Percentiles rank a stretch among this genome's conserved stretches.
These are phyloP conservation scores for Russula vinacea DNA, from an alignment of 768 basidiomycete species.

Conservation along the genomic window DNA sequence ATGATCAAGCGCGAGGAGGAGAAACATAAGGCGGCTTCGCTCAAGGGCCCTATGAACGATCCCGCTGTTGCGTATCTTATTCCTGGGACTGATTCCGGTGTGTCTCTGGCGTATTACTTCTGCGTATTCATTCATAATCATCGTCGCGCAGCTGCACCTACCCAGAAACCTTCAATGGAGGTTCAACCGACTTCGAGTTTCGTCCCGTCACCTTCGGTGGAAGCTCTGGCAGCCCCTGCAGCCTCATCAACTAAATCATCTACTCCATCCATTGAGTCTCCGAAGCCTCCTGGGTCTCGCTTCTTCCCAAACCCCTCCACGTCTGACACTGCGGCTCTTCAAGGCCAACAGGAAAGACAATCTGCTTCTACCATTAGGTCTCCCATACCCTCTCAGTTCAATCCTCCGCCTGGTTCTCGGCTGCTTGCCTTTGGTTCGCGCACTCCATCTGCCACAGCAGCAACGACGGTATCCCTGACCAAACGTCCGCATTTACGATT, in stretches of 20 bases:
- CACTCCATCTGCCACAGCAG: conserved; percentile 29
- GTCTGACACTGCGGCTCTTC: conserved; percentile 17
- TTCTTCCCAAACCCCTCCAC: conserved; percentile 38
- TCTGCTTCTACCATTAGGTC: conserved; percentile 28
- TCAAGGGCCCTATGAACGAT: conserved; percentile 9
- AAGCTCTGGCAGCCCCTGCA: conserved; percentile 6
- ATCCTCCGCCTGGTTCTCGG: conserved; percentile 43
- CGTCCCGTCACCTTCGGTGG: conserved; percentile 10
- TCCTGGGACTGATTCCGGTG: conserved; percentile 24
- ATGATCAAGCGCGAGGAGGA: conserved; percentile 78
- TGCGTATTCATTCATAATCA: conserved; percentile 5
- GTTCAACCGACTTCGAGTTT: conserved; percentile 9
- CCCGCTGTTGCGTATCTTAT: conserved; percentile 18
- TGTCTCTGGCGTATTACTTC: conserved; percentile 6
- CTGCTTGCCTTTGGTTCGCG: conserved; percentile 44
- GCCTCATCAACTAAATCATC: conserved; percentile 26
- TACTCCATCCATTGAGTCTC: conserved; percentile 25
- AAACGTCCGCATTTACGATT: conserved; percentile 27
- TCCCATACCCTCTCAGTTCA: conserved; percentile 38
- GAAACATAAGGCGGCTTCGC: conserved; percentile 40
- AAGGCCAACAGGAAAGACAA: conserved; percentile 20
- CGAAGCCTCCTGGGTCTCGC: conserved; percentile 37
- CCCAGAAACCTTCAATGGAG: conserved; percentile 14
- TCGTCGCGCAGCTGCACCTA: conserved; percentile 3
- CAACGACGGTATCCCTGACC: conserved; percentile 19